Base-by-base conservation (phyloP, 441 rosid genomes). In the Mallotus japonicus region DNA sequence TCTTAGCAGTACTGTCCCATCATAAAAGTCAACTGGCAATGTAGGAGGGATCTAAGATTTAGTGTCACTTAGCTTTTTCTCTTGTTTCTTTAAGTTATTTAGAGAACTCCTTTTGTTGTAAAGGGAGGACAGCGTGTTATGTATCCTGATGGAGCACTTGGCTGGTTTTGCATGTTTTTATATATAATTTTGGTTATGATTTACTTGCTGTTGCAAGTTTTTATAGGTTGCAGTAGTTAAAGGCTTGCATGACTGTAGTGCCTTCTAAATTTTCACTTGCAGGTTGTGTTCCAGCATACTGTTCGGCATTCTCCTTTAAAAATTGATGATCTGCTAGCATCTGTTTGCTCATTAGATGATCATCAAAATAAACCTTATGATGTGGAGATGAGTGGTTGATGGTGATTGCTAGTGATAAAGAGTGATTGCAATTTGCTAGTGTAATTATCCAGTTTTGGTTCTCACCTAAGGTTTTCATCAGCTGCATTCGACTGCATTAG, bases 251-350 rank as follows among this genome's bases (percentile, higher is more conserved):
- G 60, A 57, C 66, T 68, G 67, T 63, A 64, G n/a, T 7, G 62
- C 51, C 54, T 16, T 61, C 50, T 46, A n/a, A 55, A 78, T 78
- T 55, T 60, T 44, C 75, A 55, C 58, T 78, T 82, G 81, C 84
- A 95, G 99, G 80, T 95, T 65, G 67, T 92, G 76, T 95, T 95
- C 81, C 99, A 95, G 78, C 85, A 87, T 71, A 76, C 79, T 49
- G 97, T 85, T 56, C 83, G 98, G 56, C 89, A 87, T 77, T 84
- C 91, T 67, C 97, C 99, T 20, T 59, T 91, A 68, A 90, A 85
- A 82, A 73, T 92, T 61, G 95, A 90, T 65, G 97, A 95, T 84
- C 81, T 95, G 51, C 77, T 88, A 28, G 78, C 86, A 47, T 83
- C 93, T n/a, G 69, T 82, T 67, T 74, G 78, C 75, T 75, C 91